Conservation (phyloP, 139 green algal genomes). For the Micractinium sp. region DNA sequence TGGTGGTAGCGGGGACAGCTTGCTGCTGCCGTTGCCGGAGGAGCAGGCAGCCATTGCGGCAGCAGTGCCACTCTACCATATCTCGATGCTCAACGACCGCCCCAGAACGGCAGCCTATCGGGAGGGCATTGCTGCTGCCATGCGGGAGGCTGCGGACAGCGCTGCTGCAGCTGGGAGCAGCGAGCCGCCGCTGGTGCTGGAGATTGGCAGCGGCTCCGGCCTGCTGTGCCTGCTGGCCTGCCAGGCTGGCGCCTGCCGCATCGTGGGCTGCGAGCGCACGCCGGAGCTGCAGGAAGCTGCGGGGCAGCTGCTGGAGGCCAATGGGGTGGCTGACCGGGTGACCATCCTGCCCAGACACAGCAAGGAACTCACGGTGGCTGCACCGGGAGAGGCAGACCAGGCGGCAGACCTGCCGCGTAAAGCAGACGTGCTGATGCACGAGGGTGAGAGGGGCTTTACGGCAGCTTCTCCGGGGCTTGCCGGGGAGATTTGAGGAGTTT, state of each 20-base stretch:
- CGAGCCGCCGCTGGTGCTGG: background rate
- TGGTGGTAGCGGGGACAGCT: background rate
- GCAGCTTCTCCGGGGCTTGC: no score
- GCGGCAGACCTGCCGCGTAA: background rate
- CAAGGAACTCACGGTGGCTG: background rate
- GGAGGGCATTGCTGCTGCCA: background rate
- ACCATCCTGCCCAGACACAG: slow-evolving; percentile 11
- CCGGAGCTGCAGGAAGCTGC: slow-evolving; percentile 4
- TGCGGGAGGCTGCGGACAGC: background rate
- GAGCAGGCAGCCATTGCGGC: slow-evolving; percentile 1
- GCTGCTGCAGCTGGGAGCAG: background rate
- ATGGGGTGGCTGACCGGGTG: background rate
- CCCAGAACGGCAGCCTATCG: background rate
- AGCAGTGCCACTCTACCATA: background rate
- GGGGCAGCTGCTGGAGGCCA: background rate
- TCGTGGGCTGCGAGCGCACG: slow-evolving; percentile 15
- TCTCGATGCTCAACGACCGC: background rate
- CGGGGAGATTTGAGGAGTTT: no score
- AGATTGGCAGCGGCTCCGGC: slow-evolving; percentile 23
- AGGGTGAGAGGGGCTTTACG: background rate
- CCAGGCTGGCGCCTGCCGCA: background rate
- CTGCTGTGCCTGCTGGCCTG: slow-evolving; percentile 17
- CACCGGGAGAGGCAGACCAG: background rate
- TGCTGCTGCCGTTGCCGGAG: background rate
- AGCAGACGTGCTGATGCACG: background rate